A percentile compares a stretch with the other conserved stretches of the same genome.
Conservation (phyloP, 139 green algal species). For the Bryopsis sp. region DNA sequence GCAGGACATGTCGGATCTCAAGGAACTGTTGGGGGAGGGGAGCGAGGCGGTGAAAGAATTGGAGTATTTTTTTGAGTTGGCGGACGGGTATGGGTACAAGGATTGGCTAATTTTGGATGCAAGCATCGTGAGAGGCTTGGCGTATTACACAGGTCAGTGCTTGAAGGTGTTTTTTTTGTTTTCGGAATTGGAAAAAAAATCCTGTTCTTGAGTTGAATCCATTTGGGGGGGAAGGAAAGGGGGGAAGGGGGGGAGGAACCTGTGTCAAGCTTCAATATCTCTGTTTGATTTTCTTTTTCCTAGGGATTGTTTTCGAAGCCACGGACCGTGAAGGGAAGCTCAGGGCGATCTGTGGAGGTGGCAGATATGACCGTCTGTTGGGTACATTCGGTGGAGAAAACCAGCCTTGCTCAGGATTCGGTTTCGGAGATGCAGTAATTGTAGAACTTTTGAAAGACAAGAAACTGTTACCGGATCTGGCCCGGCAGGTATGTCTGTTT, state of each 20-base stretch:
- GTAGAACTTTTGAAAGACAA: constrained; percentile 92
- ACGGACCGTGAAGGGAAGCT: constrained; percentile 84
- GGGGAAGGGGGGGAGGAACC: too few species aligned
- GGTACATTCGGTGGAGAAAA: constrained; percentile 76
- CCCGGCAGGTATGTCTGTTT: constrained; percentile 36
- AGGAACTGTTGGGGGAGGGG: constrained; percentile 28
- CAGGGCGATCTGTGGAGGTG: constrained; percentile 91
- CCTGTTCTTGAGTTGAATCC: too few species aligned
- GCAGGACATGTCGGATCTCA: neutral
- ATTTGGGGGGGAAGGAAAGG: too few species aligned
- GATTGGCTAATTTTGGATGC: constrained; percentile 94
- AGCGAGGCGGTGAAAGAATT: constrained; percentile 65
- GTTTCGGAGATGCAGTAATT: constrained; percentile 95
- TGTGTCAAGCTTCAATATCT: too few species aligned
- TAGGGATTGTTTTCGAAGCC: constrained; percentile 85
- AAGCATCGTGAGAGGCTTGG: constrained; percentile 85
- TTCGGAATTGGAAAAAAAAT: neutral
- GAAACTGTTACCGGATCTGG: constrained; percentile 50
- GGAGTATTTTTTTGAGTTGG: constrained; percentile 68
- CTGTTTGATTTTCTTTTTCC: neutral
- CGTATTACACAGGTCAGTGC: constrained; percentile 89
- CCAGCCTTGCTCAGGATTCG: constrained; percentile 76
- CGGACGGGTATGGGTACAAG: constrained; percentile 62
- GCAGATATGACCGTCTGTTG: constrained; percentile 89
- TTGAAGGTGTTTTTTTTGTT: neutral